Base-by-base conservation (phyloP, 345 rosid species). In the Garcia nutans region DNA sequence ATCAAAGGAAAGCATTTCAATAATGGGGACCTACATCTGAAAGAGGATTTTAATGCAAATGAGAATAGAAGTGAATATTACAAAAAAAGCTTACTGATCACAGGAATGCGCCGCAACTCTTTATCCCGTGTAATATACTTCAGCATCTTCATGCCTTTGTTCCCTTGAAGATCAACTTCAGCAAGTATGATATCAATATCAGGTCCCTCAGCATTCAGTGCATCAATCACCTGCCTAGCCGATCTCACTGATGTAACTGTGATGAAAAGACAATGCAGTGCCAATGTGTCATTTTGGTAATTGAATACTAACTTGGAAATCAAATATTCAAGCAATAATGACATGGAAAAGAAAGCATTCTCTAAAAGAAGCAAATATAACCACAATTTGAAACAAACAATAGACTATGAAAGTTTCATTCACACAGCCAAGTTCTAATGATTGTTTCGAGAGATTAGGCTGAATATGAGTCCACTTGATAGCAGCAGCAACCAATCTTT, bases 131-230 rank as follows among this genome's bases (percentile, higher is more conserved):
- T 85, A 69, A 96, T 92, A 83, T 96, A 93, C 86, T 93, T 96
- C 76, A 96, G 82, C 96, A 93, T 85, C 88, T 96, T 96, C 91
- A 90, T 85, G 86, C 99, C 99, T 82, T 96, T 96, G 60, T 83
- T 81, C 96, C 93, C 89, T 75, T 97, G 99, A 73, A 96, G 93
- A 87, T 96, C 96, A 77, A 96, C 94, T 84, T 96, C 99, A 28
- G 99, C 88, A 66, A 96, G 94, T 75, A 96, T 92, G 47, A 96
- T 87, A 87, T 96, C 99, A 63, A 96, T 93, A 74, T 92, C 95
- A 78, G 96, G 87, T 62, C 98, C 99, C 81, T 96, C 98, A 7
- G 97, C 99, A 83, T 93, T 96, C 73, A 96, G 79, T 71, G 97
- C 96, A 87, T 92, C 96, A 80, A 96, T 90, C 74, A 96, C 98